Evolutionary conservation across 495 filamentous ascomycete genomes (phyloP).

Genomic region (Astrothelium macrocarpum): DNA sequence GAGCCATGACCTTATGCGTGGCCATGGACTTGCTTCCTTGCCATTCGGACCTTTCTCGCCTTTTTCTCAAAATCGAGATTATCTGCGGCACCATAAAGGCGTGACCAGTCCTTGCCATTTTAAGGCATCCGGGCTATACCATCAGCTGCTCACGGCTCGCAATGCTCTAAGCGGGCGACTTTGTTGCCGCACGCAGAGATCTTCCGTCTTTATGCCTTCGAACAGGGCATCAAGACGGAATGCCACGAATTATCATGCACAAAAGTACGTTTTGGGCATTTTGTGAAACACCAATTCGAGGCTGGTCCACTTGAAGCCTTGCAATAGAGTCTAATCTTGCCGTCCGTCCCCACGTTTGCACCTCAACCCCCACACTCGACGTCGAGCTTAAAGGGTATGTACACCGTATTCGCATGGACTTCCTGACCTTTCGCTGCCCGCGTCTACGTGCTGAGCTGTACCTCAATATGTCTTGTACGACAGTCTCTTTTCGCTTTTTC

Average conservation of each 20-base stretch:
- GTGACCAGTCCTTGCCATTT: not conserved
- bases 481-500: not conserved
- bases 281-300: not conserved
- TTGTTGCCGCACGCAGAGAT: not conserved
- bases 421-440: not conserved
- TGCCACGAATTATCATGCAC: constrained; percentile 5
- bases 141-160: not conserved
- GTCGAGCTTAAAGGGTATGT: not conserved
- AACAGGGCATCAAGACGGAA: not conserved
- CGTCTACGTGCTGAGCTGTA: not conserved
- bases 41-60: not conserved
- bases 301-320: not conserved
- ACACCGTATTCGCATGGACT: not conserved
- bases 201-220: not conserved
- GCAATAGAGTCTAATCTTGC: not conserved
- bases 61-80: not conserved
- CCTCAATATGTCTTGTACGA: not conserved
- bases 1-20: not conserved
- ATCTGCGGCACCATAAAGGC: not conserved
- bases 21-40: not conserved
- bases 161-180: not conserved
- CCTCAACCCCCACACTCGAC: not conserved
- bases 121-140: not conserved
- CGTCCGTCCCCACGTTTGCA: not conserved
- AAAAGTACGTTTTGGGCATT: not conserved